A percentile compares a stretch with the other conserved stretches of the same genome.
phyloP scores from a whole-genome alignment of 805 yeast species.

The Wickerhamiella qilinensis region DNA sequence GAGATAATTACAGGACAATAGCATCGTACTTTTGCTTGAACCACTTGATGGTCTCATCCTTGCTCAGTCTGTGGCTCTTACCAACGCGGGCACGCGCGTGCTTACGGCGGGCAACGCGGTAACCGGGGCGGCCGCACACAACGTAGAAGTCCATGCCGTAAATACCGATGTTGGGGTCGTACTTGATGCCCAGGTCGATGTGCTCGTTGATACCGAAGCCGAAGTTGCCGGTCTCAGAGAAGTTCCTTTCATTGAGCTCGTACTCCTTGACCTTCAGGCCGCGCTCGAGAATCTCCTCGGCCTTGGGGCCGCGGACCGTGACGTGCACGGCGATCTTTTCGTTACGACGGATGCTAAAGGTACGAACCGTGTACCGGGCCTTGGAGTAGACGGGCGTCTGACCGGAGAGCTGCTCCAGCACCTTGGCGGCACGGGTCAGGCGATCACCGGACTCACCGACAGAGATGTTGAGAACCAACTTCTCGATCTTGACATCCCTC shows the following conservation, averaged over 20 bases:
- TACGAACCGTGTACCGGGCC: conserved; percentile 99
- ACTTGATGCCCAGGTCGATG: conserved; percentile 99
- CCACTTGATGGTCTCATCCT: conserved; percentile 94
- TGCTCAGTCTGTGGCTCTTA: conserved; percentile 78
- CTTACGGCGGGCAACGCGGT: conserved; percentile 91
- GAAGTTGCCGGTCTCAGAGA: conserved; percentile 98
- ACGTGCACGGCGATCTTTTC: conserved; percentile 99
- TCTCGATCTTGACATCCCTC: conserved; percentile 99
- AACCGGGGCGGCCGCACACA: conserved; percentile 98
- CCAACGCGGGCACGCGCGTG: conserved; percentile 80
- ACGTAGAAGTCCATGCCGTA: conserved; percentile 99
- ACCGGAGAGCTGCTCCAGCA: conserved; percentile 99
- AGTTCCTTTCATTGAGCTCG: conserved; percentile 87
- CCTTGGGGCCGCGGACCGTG: conserved; percentile 99
- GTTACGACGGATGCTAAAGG: conserved; percentile 99
- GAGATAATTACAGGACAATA: conserved; percentile 38
- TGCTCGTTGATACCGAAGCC: conserved; percentile 99
- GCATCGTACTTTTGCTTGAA: conserved; percentile 99
- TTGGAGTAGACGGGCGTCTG: conserved; percentile 99
- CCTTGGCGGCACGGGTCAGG: conserved; percentile 99
- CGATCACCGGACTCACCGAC: conserved; percentile 99
- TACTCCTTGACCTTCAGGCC: conserved; percentile 99
- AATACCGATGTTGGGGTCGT: conserved; percentile 98
- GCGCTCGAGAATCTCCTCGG: conserved; percentile 98
- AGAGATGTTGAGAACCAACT: conserved; percentile 98